A percentile compares a stretch with the other conserved stretches of the same genome.
These are phyloP conservation scores for Cryomyces minteri DNA, from an alignment of 495 filamentous ascomycete genomes.

Conservation along the genomic window DNA sequence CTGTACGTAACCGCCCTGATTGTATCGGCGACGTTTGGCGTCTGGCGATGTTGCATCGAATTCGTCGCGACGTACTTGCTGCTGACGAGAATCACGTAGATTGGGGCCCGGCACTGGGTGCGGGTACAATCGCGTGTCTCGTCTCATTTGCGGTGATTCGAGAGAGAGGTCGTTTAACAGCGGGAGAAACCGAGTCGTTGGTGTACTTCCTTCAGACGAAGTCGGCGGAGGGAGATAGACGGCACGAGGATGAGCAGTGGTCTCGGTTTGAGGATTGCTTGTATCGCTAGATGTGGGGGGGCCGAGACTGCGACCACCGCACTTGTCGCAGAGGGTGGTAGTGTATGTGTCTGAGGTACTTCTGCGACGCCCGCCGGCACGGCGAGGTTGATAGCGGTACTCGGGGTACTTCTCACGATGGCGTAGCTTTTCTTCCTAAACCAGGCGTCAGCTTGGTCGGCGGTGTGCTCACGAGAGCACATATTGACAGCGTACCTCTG, in stretches of 20 bases:
- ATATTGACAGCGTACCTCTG: slow-evolving; percentile 38
- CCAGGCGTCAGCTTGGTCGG: slow-evolving; percentile 8
- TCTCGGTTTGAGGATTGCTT: slow-evolving; percentile 4
- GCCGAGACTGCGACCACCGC: slow-evolving; percentile 42
- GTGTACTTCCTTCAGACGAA: slow-evolving; percentile 11
- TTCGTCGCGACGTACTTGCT: slow-evolving; percentile 5
- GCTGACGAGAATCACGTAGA: not conserved
- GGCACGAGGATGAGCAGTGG: slow-evolving; percentile 23
- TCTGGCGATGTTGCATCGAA: slow-evolving; percentile 12
- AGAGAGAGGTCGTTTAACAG: slow-evolving; percentile 25
- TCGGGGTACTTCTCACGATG: slow-evolving; percentile 84
- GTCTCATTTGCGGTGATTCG: slow-evolving; percentile 12
- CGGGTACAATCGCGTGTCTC: slow-evolving; percentile 1
- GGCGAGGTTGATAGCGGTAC: slow-evolving; percentile 84
- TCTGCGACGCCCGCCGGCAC: slow-evolving; percentile 29
- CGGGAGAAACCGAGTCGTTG: slow-evolving; percentile 15
- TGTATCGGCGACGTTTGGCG: slow-evolving; percentile 16
- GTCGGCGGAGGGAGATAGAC: slow-evolving; percentile 22
- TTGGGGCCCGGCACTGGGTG: slow-evolving; percentile 6
- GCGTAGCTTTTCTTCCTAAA: slow-evolving; percentile 71
- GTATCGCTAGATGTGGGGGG: slow-evolving; percentile 22
- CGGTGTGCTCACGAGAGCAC: slow-evolving; percentile 1
- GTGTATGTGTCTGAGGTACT: slow-evolving; percentile 2
- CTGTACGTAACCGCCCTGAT: not conserved
- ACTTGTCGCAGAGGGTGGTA: slow-evolving; percentile 31